Conservation (phyloP, 2,329 filamentous ascomycete species). For the Epichloe uncinata region DNA sequence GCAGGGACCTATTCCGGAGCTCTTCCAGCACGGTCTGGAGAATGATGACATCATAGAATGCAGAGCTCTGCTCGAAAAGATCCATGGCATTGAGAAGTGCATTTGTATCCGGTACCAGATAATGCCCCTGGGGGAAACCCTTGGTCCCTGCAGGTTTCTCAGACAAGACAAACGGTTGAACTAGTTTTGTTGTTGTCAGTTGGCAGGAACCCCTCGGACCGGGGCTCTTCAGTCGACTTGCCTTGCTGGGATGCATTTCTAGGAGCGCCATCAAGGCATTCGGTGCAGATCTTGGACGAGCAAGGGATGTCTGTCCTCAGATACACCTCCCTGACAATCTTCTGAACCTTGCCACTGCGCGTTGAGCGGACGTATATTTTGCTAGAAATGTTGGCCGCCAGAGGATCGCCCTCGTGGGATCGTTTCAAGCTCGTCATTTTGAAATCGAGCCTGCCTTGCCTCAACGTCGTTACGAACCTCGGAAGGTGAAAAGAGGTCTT, state of each 20-base stretch:
- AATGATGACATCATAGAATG: slow-evolving; percentile 94
- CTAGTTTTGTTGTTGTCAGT: slow-evolving; percentile 27
- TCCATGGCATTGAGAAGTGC: slow-evolving; percentile 94
- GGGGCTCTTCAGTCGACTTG: slow-evolving; percentile 26
- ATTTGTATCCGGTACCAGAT: slow-evolving; percentile 92
- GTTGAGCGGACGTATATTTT: slow-evolving; percentile 94
- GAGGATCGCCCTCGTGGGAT: slow-evolving; percentile 35
- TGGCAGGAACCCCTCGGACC: neutral
- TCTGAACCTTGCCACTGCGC: slow-evolving; percentile 93
- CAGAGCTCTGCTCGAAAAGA: slow-evolving; percentile 79
- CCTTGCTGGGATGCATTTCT: slow-evolving; percentile 66
- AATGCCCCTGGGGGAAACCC: slow-evolving; percentile 78
- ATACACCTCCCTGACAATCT: slow-evolving; percentile 95
- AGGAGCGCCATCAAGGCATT: slow-evolving; percentile 62
- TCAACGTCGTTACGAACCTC: slow-evolving; percentile 6
- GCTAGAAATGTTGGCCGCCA: slow-evolving; percentile 69
- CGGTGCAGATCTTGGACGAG: slow-evolving; percentile 75
- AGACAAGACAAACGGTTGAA: slow-evolving; percentile 73
- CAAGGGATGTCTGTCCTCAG: slow-evolving; percentile 94
- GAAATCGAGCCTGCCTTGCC: slow-evolving; percentile 1
- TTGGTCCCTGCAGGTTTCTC: slow-evolving; percentile 77
- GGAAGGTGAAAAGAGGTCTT: slow-evolving; percentile 7
- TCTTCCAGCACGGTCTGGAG: slow-evolving; percentile 95
- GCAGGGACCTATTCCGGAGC: slow-evolving; percentile 82
- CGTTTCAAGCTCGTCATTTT: slow-evolving; percentile 55